These are phyloP conservation scores for Metarhizium sp. DNA, from an alignment of 2,329 filamentous ascomycete species.

Conservation along the genomic window DNA sequence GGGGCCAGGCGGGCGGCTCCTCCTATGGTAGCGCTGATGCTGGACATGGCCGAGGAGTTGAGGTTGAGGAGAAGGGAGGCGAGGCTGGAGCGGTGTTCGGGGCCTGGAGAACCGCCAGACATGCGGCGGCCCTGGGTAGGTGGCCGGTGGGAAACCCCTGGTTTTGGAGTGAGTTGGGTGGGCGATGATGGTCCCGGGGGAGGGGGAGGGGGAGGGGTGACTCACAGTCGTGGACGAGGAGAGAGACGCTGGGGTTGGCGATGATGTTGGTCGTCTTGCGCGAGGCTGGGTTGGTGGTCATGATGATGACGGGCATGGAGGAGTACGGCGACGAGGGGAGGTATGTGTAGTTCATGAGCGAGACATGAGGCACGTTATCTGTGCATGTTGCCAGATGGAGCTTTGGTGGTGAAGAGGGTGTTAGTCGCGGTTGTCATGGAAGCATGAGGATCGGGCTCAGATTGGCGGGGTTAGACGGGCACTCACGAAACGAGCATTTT, in stretches of 20 bases:
- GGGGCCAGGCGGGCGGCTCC: constrained; percentile 71
- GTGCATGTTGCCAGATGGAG: constrained; percentile 91
- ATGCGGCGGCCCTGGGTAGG: constrained; percentile 57
- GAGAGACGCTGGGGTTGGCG: constrained; percentile 76
- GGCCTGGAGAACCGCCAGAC: constrained; percentile 53
- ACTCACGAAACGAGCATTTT: constrained; percentile 88
- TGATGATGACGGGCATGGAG: constrained; percentile 74
- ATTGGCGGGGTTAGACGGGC: not conserved
- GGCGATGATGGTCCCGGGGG: too few relatives aligned
- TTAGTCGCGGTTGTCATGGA: not conserved
- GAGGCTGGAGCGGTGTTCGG: constrained; percentile 61
- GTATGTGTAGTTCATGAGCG: constrained; percentile 99
- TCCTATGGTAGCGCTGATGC: constrained; percentile 89
- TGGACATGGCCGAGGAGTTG: constrained; percentile 79
- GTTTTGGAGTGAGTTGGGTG: not conserved
- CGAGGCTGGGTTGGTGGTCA: constrained; percentile 76
- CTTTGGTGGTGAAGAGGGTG: constrained; percentile 32
- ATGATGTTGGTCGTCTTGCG: constrained; percentile 76
- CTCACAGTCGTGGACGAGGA: constrained; percentile 88
- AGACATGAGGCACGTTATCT: constrained; percentile 78
- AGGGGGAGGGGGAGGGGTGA: not conserved
- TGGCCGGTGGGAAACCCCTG: constrained; percentile 82
- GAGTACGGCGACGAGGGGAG: constrained; percentile 68
- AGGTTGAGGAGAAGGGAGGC: constrained; percentile 80
- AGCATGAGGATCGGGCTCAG: not conserved